A percentile compares a stretch with the other conserved stretches of the same genome.
These are phyloP conservation scores for Nakaseomyces uthaithaninus DNA, from an alignment of 1,139 yeast genomes.

Conservation along the genomic window DNA sequence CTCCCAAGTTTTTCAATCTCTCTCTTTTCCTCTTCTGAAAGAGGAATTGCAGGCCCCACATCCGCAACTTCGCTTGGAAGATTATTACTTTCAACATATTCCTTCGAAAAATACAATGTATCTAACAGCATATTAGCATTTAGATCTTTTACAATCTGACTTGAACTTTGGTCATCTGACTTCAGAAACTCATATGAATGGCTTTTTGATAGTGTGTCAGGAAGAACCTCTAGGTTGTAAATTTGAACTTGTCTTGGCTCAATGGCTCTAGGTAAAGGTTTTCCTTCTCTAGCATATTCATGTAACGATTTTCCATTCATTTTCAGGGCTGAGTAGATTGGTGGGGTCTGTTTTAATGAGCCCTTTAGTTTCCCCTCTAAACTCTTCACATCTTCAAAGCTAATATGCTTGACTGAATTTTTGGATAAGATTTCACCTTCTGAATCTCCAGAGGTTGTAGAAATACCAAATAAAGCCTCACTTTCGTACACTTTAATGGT, in stretches of 20 bases:
- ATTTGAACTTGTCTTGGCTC: slow-evolving; percentile 67
- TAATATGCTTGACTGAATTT: slow-evolving; percentile 51
- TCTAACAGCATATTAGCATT: slow-evolving; percentile 58
- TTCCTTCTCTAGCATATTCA: slow-evolving; percentile 87
- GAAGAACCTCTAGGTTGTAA: slow-evolving; percentile 41
- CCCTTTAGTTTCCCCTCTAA: slow-evolving; percentile 65
- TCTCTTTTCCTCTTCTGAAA: slow-evolving; percentile 26
- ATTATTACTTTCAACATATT: slow-evolving; percentile 41
- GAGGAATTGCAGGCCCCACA: slow-evolving; percentile 32
- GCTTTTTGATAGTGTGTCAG: slow-evolving; percentile 46
- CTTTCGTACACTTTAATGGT: slow-evolving; percentile 75
- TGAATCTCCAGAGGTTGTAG: slow-evolving; percentile 89
- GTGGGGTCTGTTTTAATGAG: slow-evolving; percentile 80
- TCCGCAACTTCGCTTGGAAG: slow-evolving; percentile 33
- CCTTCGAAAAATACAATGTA: slow-evolving; percentile 49
- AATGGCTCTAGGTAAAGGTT: slow-evolving; percentile 74
- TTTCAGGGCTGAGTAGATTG: slow-evolving; percentile 87
- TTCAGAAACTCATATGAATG: slow-evolving; percentile 50
- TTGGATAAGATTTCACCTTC: slow-evolving; percentile 73
- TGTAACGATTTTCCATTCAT: slow-evolving; percentile 91
- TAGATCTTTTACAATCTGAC: slow-evolving; percentile 41
- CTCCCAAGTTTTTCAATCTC: slow-evolving; percentile 28
- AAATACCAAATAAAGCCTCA: slow-evolving; percentile 75
- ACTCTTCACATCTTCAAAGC: slow-evolving; percentile 43
- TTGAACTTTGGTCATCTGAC: slow-evolving; percentile 35